phyloP scores from a whole-genome alignment of 768 basidiomycete genomes.

The Tubosaeta sp. region DNA sequence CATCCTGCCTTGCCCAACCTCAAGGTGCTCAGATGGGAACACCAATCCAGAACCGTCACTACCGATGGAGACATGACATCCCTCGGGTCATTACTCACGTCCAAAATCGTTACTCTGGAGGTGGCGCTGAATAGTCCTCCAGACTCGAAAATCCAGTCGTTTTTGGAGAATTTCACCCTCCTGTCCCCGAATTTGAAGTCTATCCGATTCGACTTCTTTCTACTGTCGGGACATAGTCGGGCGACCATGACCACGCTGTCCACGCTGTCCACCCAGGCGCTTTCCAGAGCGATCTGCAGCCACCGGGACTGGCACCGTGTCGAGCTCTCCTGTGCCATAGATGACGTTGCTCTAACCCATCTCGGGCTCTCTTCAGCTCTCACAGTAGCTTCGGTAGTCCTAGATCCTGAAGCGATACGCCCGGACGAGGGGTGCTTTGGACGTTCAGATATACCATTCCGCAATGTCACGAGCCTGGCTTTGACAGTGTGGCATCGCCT shows the following conservation, averaged over 20 bases:
- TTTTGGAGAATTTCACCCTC: background rate
- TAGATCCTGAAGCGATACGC: background rate
- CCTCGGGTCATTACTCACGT: background rate
- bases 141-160: background rate
- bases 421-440: background rate
- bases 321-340: background rate
- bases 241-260: background rate
- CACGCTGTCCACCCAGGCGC: background rate
- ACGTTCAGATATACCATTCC: background rate
- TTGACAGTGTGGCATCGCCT: background rate
- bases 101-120: background rate
- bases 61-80: no score
- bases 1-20: background rate
- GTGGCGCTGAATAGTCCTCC: background rate
- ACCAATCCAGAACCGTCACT: background rate
- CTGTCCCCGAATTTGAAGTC: conserved; percentile 3
- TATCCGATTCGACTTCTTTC: background rate
- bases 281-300: conserved; percentile 1
- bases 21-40: background rate
- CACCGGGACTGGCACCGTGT: background rate
- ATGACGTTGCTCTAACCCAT: background rate
- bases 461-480: background rate
- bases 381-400: background rate
- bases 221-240: background rate
- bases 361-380: conserved; percentile 1